These are phyloP conservation scores for Scortechinia acanthostroma DNA, from an alignment of 2,329 filamentous ascomycete genomes.

Conservation along the genomic window DNA sequence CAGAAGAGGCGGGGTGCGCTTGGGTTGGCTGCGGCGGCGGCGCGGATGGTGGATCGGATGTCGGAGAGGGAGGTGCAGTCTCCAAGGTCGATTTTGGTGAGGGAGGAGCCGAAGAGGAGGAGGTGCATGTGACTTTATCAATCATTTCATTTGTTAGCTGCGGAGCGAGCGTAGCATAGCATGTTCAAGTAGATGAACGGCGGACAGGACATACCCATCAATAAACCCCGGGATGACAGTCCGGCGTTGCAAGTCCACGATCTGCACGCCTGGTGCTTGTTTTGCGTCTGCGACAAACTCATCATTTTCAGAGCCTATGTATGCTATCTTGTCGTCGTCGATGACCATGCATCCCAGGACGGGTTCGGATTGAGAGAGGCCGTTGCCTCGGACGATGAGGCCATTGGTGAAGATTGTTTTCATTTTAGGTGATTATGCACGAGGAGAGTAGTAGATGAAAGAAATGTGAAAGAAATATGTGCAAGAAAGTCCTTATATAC, in stretches of 20 bases:
- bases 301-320: conserved; percentile 5
- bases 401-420: neutral
- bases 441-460: no score
- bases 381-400: neutral
- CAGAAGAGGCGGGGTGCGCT: conserved; percentile 36
- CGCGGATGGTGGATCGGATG: conserved; percentile 34
- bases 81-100: conserved; percentile 39
- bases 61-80: conserved; percentile 35
- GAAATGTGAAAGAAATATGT: no score
- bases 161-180: no score
- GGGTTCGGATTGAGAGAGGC: neutral
- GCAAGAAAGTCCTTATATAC: no score
- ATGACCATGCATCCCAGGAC: neutral
- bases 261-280: conserved; percentile 11
- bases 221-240: conserved; percentile 45
- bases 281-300: conserved; percentile 18
- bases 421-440: no score
- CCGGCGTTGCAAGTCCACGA: conserved; percentile 24
- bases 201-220: conserved; percentile 29
- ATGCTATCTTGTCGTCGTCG: neutral
- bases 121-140: conserved; percentile 47
- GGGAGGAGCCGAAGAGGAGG: conserved; percentile 42
- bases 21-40: conserved; percentile 34
- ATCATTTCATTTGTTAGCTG: neutral
- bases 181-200: neutral